These are phyloP conservation scores for Cladosporium halotolerans DNA, from an alignment of 2,329 filamentous ascomycete genomes.

Conservation along the genomic window DNA sequence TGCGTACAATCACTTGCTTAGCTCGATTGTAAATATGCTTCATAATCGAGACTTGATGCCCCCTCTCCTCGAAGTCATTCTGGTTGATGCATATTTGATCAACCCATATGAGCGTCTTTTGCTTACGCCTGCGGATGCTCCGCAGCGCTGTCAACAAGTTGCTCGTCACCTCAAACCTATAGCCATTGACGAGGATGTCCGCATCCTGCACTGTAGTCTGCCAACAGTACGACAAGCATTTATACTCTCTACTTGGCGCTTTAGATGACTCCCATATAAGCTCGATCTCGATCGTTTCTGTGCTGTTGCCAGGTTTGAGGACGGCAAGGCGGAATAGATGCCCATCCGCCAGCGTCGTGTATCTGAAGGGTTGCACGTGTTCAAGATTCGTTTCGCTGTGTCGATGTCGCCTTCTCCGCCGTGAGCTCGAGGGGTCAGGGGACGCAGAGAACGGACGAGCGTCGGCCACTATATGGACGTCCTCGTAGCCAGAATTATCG, in stretches of 20 bases:
- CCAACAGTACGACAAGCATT: slow-evolving; percentile 27
- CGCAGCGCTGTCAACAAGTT: slow-evolving; percentile 24
- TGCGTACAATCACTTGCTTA: slow-evolving; percentile 7
- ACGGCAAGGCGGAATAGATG: slow-evolving; percentile 23
- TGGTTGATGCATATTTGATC: slow-evolving; percentile 28
- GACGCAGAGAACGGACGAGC: slow-evolving; percentile 18
- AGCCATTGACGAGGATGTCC: slow-evolving; percentile 26
- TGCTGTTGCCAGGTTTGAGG: slow-evolving; percentile 20
- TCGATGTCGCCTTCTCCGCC: slow-evolving; percentile 17
- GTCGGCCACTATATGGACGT: slow-evolving; percentile 16
- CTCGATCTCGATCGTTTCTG: slow-evolving; percentile 16
- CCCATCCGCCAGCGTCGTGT: slow-evolving; percentile 23
- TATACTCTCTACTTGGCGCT: slow-evolving; percentile 17
- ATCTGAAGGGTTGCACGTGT: slow-evolving; percentile 16
- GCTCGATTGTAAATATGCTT: slow-evolving; percentile 28
- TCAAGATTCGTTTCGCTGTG: slow-evolving; percentile 17
- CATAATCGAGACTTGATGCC: slow-evolving; percentile 32
- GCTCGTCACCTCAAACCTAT: slow-evolving; percentile 23
- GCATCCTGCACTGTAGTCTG: slow-evolving; percentile 19
- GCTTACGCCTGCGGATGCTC: slow-evolving; percentile 21
- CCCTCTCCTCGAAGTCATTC: slow-evolving; percentile 25
- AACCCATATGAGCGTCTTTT: slow-evolving; percentile 27
- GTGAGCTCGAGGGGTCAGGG: slow-evolving; percentile 16
- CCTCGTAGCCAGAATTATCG: slow-evolving; percentile 15
- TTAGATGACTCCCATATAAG: slow-evolving; percentile 22